These are phyloP conservation scores for Mikania micrantha DNA, from an alignment of 129 eudicot genomes.

Conservation along the genomic window DNA sequence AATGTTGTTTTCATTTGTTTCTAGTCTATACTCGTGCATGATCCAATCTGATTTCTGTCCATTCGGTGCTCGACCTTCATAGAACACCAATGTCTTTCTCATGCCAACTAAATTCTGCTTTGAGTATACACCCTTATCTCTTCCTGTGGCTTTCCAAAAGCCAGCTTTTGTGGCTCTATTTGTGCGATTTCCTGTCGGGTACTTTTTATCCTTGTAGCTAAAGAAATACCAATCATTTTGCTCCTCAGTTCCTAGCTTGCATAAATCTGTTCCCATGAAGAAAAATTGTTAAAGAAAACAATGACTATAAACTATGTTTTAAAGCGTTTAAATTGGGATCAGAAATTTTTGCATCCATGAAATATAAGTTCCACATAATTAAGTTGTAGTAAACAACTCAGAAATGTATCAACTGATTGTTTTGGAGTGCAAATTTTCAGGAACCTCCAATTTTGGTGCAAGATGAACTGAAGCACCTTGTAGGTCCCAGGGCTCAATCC, in stretches of 20 bases:
- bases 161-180: constrained; percentile 89
- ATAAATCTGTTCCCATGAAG: constrained; percentile 40
- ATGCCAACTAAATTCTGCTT: constrained; percentile 63
- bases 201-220: constrained; percentile 87
- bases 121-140: constrained; percentile 71
- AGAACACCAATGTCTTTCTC: constrained; percentile 87
- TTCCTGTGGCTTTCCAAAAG: constrained; percentile 95
- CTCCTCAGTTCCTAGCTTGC: constrained; percentile 85
- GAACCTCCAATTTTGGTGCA: constrained; percentile 19
- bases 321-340: constrained; percentile 6
- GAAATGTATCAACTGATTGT: constrained; percentile 26
- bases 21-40: constrained; percentile 84
- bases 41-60: constrained; percentile 91
- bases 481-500: constrained; percentile 97
- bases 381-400: constrained; percentile 28
- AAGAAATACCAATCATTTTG: constrained; percentile 90
- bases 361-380: constrained; percentile 9
- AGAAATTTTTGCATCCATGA: constrained; percentile 20
- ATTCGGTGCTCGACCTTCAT: constrained; percentile 81
- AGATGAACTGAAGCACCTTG: constrained; percentile 50
- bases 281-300: background rate
- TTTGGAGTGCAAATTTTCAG: constrained; percentile 14
- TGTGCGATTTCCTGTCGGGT: constrained; percentile 86
- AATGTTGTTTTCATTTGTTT: constrained; percentile 70
- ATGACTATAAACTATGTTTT: background rate